Evolutionary conservation across 208 protist genomes (phyloP), one percentile per base, ranked within the genome.

Genomic region (Leishmania major): DNA sequence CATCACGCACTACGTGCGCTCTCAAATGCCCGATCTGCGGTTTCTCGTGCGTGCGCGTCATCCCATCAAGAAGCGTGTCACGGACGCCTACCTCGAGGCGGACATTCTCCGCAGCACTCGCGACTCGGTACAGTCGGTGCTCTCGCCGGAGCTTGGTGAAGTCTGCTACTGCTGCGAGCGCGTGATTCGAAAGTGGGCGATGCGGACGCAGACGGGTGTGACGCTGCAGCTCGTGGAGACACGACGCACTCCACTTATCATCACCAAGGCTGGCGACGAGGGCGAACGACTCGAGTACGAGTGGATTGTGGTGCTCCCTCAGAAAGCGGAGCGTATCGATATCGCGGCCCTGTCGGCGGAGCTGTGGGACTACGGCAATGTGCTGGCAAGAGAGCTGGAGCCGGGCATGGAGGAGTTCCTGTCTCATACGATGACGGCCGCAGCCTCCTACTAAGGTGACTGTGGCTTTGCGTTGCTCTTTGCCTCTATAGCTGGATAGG

Each of bases 271-370:
- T 6, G 93, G 95, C 0, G 94, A 97, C 53, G 93, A 98, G 71
- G 95, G 95, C 7, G 85, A 93, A 78, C 90, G 94, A 2, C 88
- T 98, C 10, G 93, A 98, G 90, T 98, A 98, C 72, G 95, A 98
- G 87, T 96, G 88, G 86, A 90, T 98, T 81, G 95, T 95, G 15
- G 82, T 78, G 80, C 87, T 98, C 35, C 95, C 95, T 19, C 88
- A 93, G 75, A 87, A 92, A 73, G 91, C 92, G 11, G 94, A 98
- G 86, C 81, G 87, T 17, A 79, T 95, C 1, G 89, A 96, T 70
- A 79, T 96, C 19, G 85, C 87, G 3, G 84, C 81, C 4, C 79
- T 97, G 66, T 90, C 89, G 4, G 85, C 88, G 43, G 92, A 96
- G 80, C 72, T 98, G 74, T 98, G 93, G 93, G 87, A 90, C 4